A percentile compares a stretch with the other conserved stretches of the same genome.
phyloP scores from a whole-genome alignment of 176 grass and related monocot genomes.

The Puya raimondii region DNA sequence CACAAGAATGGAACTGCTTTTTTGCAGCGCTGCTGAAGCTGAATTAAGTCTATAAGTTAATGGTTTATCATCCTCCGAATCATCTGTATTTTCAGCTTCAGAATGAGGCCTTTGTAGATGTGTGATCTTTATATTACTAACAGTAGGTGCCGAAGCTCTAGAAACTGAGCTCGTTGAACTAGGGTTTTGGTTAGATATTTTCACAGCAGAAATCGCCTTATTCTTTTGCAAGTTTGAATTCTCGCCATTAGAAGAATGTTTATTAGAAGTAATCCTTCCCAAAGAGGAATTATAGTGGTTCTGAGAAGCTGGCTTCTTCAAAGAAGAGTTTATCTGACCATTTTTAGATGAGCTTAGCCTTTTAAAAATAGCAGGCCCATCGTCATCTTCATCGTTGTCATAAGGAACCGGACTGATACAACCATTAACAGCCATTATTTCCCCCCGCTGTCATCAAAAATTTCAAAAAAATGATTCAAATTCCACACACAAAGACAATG shows the following conservation, averaged over 20 bases:
- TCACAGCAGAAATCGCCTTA: constrained; percentile 20
- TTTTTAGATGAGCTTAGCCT: constrained; percentile 23
- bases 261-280: constrained; percentile 1
- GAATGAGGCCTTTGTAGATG: constrained; percentile 29
- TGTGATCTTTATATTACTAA: constrained; percentile 14
- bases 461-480: background rate
- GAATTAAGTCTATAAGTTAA: constrained; percentile 41
- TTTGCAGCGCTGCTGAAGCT: constrained; percentile 17
- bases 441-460: background rate
- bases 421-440: constrained; percentile 35
- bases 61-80: constrained; percentile 72
- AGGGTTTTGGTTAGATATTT: constrained; percentile 16
- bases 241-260: constrained; percentile 18
- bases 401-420: constrained; percentile 23
- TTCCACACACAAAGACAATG: constrained; percentile 14
- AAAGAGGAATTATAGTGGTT: constrained; percentile 27
- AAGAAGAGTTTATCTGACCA: background rate
- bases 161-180: constrained; percentile 9
- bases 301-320: constrained; percentile 19
- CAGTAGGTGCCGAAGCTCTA: constrained; percentile 20
- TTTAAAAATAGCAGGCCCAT: constrained; percentile 36
- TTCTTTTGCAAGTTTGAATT: constrained; percentile 21
- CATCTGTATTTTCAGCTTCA: constrained; percentile 26
- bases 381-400: constrained; percentile 16
- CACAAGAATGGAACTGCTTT: constrained; percentile 8